Evolutionary conservation across 352 stramenopile species (phyloP), one percentile per base, ranked within the genome.

Genomic region (Globisporangium perplexum): DNA sequence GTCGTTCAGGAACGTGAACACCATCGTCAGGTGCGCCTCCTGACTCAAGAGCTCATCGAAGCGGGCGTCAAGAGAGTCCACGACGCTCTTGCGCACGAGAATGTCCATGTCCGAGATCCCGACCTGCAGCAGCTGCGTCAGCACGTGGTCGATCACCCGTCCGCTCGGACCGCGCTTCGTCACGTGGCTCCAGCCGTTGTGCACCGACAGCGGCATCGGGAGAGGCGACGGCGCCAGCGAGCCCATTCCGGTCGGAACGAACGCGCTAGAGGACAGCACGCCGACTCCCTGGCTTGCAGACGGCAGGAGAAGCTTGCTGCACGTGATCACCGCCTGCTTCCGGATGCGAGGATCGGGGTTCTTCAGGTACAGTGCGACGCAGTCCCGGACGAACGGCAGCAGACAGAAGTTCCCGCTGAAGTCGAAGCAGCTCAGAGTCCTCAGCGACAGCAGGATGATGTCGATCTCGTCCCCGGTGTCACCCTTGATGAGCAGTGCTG

Each of bases 1-100:
- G 61, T 99, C 97, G 69, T 99, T 96, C 4, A 99, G 68, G 11
- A 99, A 68, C 20, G 98, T 74, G 55, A 99, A 98, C 1, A 99
- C 58, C 36, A 93, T 68, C 53, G 87, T 82, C 23, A 99, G 70
- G 66, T 98, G 89, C 45, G 87, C 71, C n/a, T 92, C 69, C 49
- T 98, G 93, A 52, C 77, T 97, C 46, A 99, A 66, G 56, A 97
- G 86, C 26, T 85, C 69, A 74, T 99, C 96, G 56, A 98, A 99
- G 7, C 93, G 70, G 17, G 71, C 63, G 61, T 98, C 86, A 7
- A 99, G 72, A 7, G 89, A 96, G 26, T 86, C 73, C 8, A 99
- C 83, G n/a, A 99, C 86, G 55, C 88, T 98, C 46, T 90, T 83
- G 11, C 96, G 88, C 22, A 99, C 92, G 26, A 74, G 67, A 4